Evolutionary conservation across 176 grass and related monocot species (phyloP).

Genomic region (Secale cereale): DNA sequence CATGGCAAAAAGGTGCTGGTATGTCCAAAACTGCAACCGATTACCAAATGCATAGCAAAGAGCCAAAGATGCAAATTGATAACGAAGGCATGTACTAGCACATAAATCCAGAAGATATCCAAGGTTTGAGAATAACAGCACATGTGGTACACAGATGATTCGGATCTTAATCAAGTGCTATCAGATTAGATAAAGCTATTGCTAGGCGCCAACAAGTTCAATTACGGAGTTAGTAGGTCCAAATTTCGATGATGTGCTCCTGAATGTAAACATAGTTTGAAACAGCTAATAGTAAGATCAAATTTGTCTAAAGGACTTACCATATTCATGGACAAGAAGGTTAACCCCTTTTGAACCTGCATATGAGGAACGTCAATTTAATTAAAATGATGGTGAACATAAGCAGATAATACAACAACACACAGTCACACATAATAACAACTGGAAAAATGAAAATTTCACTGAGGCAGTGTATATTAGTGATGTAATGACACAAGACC

Average conservation of each 20-base stretch:
- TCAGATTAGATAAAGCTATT: not conserved
- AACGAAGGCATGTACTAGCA: not conserved
- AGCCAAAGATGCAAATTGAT: not conserved
- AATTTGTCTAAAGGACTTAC: constrained; percentile 23
- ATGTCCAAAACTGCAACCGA: not conserved
- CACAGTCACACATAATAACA: not conserved
- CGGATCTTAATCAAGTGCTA: not conserved
- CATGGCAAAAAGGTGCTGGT: not conserved
- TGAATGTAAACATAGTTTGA: not conserved
- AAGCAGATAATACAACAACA: not conserved
- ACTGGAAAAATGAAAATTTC: not conserved
- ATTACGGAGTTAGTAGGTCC: not conserved
- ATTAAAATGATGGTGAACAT: not conserved
- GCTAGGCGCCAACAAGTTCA: not conserved
- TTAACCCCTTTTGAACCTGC: constrained; percentile 22
- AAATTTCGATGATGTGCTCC: not conserved
- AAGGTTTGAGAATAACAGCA: not conserved
- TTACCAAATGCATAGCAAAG: not conserved
- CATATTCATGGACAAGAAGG: constrained; percentile 25
- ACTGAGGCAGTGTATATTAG: too few relatives aligned
- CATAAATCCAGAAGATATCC: not conserved
- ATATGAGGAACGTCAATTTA: not conserved
- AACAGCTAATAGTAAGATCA: constrained; percentile 2
- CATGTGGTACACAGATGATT: not conserved
- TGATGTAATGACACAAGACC: too few relatives aligned